Evolutionary conservation across 306 rosid genomes (phyloP).

Genomic region (Heteromeles arbutifolia): DNA sequence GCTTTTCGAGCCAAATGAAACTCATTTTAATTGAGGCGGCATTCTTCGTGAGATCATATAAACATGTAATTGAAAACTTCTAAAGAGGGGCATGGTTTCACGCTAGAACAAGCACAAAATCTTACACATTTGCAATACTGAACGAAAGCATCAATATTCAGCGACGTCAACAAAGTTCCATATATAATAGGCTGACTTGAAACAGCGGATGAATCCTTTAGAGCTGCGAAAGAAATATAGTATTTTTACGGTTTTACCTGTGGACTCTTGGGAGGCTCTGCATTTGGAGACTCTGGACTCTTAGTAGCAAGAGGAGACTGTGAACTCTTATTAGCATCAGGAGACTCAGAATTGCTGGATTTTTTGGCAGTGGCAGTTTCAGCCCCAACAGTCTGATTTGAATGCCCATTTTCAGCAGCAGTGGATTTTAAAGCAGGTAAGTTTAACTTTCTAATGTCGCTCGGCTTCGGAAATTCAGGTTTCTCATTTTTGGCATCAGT

Average conservation of each 20-base stretch:
- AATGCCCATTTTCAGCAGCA: constrained; percentile 29
- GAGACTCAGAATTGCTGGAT: constrained; percentile 43
- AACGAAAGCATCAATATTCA: neutral
- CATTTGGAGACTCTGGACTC: constrained; percentile 45
- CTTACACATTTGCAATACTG: neutral
- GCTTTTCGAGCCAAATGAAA: constrained; percentile 1
- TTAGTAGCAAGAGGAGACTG: constrained; percentile 44
- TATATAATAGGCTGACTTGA: neutral
- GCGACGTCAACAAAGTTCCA: neutral
- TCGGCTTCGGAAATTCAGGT: constrained; percentile 31
- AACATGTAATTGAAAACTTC: neutral
- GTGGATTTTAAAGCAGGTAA: constrained; percentile 40
- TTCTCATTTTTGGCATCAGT: constrained; percentile 44
- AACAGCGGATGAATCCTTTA: neutral
- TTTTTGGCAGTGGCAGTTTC: constrained; percentile 44
- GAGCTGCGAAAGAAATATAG: neutral
- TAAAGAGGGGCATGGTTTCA: neutral
- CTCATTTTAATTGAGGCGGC: neutral
- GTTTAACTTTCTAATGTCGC: constrained; percentile 32
- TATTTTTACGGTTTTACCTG: constrained; percentile 1
- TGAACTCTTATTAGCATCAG: constrained; percentile 45
- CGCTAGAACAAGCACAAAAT: neutral
- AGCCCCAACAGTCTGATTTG: constrained; percentile 38
- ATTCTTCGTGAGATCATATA: neutral
- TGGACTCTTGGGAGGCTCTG: constrained; percentile 42